Base-by-base conservation (phyloP, 1,139 yeast genomes). In the Geotrichum candidum region DNA sequence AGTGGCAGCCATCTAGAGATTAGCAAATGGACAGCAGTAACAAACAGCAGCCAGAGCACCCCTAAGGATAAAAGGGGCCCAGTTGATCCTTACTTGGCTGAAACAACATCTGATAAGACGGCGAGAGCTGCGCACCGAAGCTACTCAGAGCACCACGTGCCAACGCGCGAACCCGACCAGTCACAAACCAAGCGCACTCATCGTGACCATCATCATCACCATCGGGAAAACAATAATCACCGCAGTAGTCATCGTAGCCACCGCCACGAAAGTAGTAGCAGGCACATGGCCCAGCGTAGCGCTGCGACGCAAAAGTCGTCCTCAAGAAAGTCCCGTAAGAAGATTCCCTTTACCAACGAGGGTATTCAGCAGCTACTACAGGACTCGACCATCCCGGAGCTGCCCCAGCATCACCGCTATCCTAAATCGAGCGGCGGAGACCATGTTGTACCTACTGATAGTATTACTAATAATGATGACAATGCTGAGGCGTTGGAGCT, bases 401-500 rank as follows among this genome's bases (percentile, higher is more conserved):
- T 29, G 33, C 33, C 33, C 5, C 10, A 9, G 9, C 33, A 29
- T 29, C 22, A 41, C 18, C 45, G n/a, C 18, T 38, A 38, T 13
- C 41, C 11, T 18, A 41, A 41, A 18, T 41, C 22, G 4, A 41
- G 48, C 2, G 5, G 22, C 18, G 3, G 10, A 6, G n/a, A 7
- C 6, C 3, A 0, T 41, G 4, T n/a, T 35, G 41, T 5, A 13
- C 18, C 41, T 35, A 4, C 41, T 35, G 22, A 23, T 38, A 6
- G 1, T 38, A n/a, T 13, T 38, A n/a, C 2, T 2, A n/a, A 38
- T 11, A 38, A n/a, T 5, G 18, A 2, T 15, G 22, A 41, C 22
- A n/a, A n/a, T n/a, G 35, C 91, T 70, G 84, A 86, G 57, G 84
- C 84, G 63, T 76, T 91, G 64, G 89, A 88, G 57, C 79, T 91